phyloP scores from a whole-genome alignment of 768 basidiomycete species.

The Russula griseocarnosa region DNA sequence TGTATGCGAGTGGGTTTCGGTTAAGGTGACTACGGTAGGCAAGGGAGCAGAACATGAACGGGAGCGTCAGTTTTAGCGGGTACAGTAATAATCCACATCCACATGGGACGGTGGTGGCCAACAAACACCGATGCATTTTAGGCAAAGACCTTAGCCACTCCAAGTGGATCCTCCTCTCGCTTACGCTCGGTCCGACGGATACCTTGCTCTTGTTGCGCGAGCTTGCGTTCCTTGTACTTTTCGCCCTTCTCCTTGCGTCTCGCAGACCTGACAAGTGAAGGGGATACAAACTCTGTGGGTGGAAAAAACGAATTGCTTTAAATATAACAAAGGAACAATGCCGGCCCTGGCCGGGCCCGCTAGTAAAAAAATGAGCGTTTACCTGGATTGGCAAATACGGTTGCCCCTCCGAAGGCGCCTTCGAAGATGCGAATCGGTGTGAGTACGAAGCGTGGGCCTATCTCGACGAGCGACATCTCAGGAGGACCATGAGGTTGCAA shows the following conservation, averaged over 20 bases:
- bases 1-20: background rate
- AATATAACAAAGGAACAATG: conserved; percentile 7
- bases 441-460: conserved; percentile 94
- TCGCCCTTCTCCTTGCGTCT: conserved; percentile 68
- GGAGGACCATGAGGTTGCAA: conserved; percentile 80
- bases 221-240: conserved; percentile 80
- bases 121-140: conserved; percentile 39
- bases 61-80: conserved; percentile 2
- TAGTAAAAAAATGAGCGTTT: conserved; percentile 32
- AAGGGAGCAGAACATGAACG: background rate
- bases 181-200: conserved; percentile 60
- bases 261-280: conserved; percentile 70
- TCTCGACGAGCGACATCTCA: conserved; percentile 87
- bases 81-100: too few species aligned
- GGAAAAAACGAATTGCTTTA: background rate
- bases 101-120: too few species aligned
- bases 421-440: conserved; percentile 98
- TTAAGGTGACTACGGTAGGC: background rate
- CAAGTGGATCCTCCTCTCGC: conserved; percentile 72
- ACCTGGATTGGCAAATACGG: conserved; percentile 95
- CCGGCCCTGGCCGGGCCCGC: background rate
- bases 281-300: conserved; percentile 81
- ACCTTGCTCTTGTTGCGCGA: conserved; percentile 63
- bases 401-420: conserved; percentile 92
- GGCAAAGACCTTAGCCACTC: conserved; percentile 85